Percentiles rank a stretch among this genome's conserved stretches.
phyloP scores from a whole-genome alignment of 2,329 filamentous ascomycete species.

The Phialophora tarda region DNA sequence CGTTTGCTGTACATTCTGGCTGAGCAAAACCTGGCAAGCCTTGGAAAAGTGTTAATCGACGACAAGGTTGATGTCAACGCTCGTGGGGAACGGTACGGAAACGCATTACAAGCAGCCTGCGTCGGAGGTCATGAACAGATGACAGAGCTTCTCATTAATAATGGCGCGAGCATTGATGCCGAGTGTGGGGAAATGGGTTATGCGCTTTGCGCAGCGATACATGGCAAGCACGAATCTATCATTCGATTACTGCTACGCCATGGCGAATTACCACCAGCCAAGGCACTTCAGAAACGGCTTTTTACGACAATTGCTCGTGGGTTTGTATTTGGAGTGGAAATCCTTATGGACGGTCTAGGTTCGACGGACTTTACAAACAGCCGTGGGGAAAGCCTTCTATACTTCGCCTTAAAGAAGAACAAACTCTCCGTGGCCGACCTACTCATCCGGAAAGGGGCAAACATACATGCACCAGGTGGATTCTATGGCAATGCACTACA shows the following conservation, averaged over 20 bases:
- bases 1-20: background rate
- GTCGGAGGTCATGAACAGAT: conserved; percentile 10
- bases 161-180: conserved; percentile 23
- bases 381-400: too few species aligned
- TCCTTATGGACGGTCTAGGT: too few species aligned
- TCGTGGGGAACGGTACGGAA: conserved; percentile 2
- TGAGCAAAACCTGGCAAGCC: background rate
- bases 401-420: too few species aligned
- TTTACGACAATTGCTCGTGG: too few species aligned
- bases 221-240: too few species aligned
- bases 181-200: conserved; percentile 8
- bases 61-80: background rate
- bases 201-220: background rate
- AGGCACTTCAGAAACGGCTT: too few species aligned
- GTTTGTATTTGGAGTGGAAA: too few species aligned
- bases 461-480: conserved; percentile 21
- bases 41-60: background rate
- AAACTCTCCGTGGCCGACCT: conserved; percentile 5
- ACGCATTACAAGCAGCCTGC: conserved; percentile 21
- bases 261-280: too few species aligned
- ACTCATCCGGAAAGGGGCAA: conserved; percentile 12
- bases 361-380: too few species aligned
- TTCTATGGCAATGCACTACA: conserved; percentile 6
- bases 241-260: too few species aligned
- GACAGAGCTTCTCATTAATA: conserved; percentile 21